Conservation (phyloP, 176 grass and related monocot species). For the Zoysia pacifica region DNA sequence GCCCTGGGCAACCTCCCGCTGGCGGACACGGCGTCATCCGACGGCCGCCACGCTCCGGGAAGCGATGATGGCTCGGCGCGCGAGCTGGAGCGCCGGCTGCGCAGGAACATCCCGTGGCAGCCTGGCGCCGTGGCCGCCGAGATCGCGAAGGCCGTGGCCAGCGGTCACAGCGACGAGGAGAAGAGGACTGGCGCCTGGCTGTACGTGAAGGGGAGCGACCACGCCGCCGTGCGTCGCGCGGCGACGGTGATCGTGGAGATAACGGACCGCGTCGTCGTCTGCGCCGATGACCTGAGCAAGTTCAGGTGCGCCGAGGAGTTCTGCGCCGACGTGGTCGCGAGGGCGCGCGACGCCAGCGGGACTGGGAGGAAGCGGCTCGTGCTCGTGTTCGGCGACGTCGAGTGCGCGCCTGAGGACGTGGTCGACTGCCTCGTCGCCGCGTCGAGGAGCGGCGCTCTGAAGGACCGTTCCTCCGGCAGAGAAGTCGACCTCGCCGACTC, state of each 20-base stretch:
- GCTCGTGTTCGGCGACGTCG: conserved; percentile 56
- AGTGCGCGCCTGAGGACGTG: conserved; percentile 44
- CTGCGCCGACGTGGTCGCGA: conserved; percentile 34
- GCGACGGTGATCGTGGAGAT: conserved; percentile 47
- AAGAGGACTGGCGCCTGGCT: conserved; percentile 42
- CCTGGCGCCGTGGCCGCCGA: conserved; percentile 29
- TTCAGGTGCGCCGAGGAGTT: conserved; percentile 34
- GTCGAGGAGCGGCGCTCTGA: conserved; percentile 22
- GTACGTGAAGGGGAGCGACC: conserved; percentile 63
- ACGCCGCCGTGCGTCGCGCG: conserved; percentile 44
- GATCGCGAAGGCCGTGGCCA: conserved; percentile 50
- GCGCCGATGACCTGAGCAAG: conserved; percentile 18
- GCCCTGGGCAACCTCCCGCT: conserved; percentile 49
- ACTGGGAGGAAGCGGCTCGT: conserved; percentile 31
- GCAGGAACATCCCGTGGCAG: conserved; percentile 78
- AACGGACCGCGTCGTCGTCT: conserved; percentile 28
- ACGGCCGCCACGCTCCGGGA: conserved; percentile 16
- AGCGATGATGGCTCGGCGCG: conserved; percentile 9
- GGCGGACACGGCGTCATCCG: conserved; percentile 78
- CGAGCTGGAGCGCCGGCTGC: conserved; percentile 57
- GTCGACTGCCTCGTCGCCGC: conserved; percentile 26
- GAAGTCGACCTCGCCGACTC: conserved; percentile 45
- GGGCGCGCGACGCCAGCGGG: conserved; percentile 21
- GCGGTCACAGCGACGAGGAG: neutral
- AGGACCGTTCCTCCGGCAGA: neutral